phyloP scores from a whole-genome alignment of 306 rosid genomes.

The Vicia villosa region DNA sequence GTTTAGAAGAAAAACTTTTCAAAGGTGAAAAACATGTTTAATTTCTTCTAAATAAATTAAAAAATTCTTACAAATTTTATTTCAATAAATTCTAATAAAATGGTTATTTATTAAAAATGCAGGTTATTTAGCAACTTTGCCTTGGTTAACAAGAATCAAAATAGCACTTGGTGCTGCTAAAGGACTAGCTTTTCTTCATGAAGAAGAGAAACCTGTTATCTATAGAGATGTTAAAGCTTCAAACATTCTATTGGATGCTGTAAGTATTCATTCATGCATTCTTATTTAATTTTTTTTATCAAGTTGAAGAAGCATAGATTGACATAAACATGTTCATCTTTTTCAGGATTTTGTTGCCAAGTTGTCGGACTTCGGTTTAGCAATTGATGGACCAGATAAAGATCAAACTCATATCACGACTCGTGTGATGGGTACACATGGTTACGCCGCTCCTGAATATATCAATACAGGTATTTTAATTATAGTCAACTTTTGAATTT shows the following conservation, averaged over 20 bases:
- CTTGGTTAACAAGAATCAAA: conserved; percentile 87
- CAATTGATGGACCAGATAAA: conserved; percentile 76
- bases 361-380: conserved; percentile 92
- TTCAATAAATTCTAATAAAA: too few species aligned
- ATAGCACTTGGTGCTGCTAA: conserved; percentile 90
- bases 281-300: neutral
- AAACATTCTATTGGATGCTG: conserved; percentile 76
- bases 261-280: conserved; percentile 26
- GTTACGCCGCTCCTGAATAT: conserved; percentile 97
- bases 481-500: neutral
- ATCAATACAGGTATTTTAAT: conserved; percentile 65
- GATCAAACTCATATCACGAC: conserved; percentile 70
- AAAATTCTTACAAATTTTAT: conserved; percentile 13
- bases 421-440: conserved; percentile 81
- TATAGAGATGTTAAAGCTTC: conserved; percentile 89
- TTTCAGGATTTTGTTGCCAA: conserved; percentile 75
- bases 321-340: conserved; percentile 1
- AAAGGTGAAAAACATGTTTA: conserved; percentile 47
- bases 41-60: neutral
- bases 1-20: conserved; percentile 67
- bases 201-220: conserved; percentile 80
- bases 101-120: too few species aligned
- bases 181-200: conserved; percentile 85
- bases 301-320: conserved; percentile 3
- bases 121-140: conserved; percentile 79